Evolutionary conservation across 495 filamentous ascomycete genomes (phyloP), one percentile per base, ranked within the genome.

Genomic region (Copromyces sp.): DNA sequence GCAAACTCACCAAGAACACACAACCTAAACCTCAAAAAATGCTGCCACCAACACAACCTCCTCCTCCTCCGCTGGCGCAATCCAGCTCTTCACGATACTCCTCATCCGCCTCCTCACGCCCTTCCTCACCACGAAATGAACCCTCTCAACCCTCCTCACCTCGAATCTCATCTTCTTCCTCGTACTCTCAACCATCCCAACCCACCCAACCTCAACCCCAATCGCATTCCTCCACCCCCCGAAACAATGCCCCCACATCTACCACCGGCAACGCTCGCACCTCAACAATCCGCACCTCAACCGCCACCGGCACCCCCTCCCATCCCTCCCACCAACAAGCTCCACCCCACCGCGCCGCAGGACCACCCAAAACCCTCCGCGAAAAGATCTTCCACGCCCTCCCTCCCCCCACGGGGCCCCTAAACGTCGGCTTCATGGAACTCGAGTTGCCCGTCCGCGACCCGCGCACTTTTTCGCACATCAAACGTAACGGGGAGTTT

Each of bases 371-470:
- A n/a, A 72, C 74, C 11, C 47, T 80, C 41, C 76, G 78, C 14
- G 83, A 85, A 37, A 74, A 72, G 40, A 69, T 83, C 35, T 74
- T 88, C 35, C 88, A 87, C 47, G 74, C 81, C 29, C 88, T 93
- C n/a, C 90, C 90, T 1, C 70, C 82, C 5, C 90, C 90, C 78
- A 81, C 85, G 1, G 90, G 91, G 0, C 87, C 87, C 2, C 89
- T 91, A 75, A 77, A 81, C 38, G 90, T 93, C 12, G 90, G 90
- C 38, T 89, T 87, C 20, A 81, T 88, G 73, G 89, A 92, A 68
- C 78, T 90, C 70, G 90, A 92, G 78, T 83, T 92, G 29, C 89
- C 89, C n/a, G 86, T 82, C 16, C 82, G 70, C 77, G 79, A 76
- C 70, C 85, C 77, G 69, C 82, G 75, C 24, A 70, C 76, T 17